Percentiles rank a stretch among this genome's conserved stretches.
phyloP scores from a whole-genome alignment of 306 rosid genomes.

The Trichosanthes cucumerina region DNA sequence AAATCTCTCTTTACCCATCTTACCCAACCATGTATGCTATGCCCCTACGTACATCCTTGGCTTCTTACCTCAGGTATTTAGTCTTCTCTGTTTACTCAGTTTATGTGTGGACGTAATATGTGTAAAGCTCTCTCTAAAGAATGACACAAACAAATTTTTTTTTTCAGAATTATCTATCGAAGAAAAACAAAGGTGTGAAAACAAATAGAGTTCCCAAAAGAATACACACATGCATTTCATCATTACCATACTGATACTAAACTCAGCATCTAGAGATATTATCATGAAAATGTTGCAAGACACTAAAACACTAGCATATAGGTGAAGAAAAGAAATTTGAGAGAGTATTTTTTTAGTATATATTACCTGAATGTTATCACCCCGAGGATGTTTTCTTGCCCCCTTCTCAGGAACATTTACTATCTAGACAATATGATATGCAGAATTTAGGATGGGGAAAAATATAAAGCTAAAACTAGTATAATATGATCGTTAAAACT shows the following conservation, averaged over 20 bases:
- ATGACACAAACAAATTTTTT: background rate
- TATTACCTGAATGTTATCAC: constrained; percentile 88
- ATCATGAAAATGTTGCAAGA: background rate
- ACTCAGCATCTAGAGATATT: background rate
- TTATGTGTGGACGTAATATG: background rate
- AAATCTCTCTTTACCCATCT: background rate
- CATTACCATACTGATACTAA: background rate
- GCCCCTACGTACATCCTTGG: background rate
- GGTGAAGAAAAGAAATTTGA: background rate
- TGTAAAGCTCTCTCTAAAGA: background rate
- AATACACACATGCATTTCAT: background rate
- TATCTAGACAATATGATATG: constrained; percentile 35
- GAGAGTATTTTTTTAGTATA: constrained; percentile 2
- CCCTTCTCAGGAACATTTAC: constrained; percentile 99
- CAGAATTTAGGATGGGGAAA: background rate
- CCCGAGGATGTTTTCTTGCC: constrained; percentile 87
- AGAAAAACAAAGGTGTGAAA: background rate
- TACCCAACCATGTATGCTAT: background rate
- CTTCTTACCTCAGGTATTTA: background rate
- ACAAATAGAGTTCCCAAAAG: background rate
- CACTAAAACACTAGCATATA: background rate
- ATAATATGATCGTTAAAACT: background rate
- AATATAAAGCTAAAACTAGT: background rate
- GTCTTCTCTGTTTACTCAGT: background rate
- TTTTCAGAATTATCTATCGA: background rate